These are phyloP conservation scores for Yarrowia yakushimensis DNA, from an alignment of 805 yeast genomes.

Conservation along the genomic window DNA sequence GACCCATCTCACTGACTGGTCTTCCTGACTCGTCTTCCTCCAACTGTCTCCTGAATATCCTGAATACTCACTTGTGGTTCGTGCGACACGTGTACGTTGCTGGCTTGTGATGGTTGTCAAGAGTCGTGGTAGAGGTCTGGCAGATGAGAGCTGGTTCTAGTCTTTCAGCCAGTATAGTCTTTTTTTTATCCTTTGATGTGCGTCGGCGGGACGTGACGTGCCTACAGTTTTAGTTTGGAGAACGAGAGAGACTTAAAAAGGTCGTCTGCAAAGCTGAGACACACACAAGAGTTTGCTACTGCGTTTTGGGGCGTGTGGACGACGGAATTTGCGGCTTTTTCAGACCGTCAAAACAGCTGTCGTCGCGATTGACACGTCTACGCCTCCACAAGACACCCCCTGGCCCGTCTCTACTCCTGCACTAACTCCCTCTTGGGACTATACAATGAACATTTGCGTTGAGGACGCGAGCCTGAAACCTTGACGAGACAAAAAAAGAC, in stretches of 20 bases:
- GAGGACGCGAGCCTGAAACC: not conserved
- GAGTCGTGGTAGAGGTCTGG: not conserved
- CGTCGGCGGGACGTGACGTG: slow-evolving; percentile 20
- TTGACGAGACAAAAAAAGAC: not conserved
- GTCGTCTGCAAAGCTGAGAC: too few relatives aligned
- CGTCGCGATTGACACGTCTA: too few relatives aligned
- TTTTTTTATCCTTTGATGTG: slow-evolving; percentile 13
- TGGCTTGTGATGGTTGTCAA: not conserved
- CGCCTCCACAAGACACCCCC: too few relatives aligned
- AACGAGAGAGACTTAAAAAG: slow-evolving; percentile 1
- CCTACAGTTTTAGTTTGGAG: not conserved
- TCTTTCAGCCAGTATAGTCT: not conserved
- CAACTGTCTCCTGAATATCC: too few relatives aligned
- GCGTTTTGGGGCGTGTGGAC: too few relatives aligned
- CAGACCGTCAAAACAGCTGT: too few relatives aligned
- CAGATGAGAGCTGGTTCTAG: not conserved
- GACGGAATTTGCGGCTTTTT: too few relatives aligned
- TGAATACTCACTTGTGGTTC: too few relatives aligned
- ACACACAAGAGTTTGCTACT: too few relatives aligned
- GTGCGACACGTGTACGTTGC: too few relatives aligned
- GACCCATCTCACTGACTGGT: too few relatives aligned
- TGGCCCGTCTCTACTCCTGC: not conserved
- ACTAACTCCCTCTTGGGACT: slow-evolving; percentile 15
- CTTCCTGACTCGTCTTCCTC: too few relatives aligned
- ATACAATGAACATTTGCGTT: not conserved